Evolutionary conservation across 306 rosid genomes (phyloP).

Genomic region (Lithocarpus polystachyus): DNA sequence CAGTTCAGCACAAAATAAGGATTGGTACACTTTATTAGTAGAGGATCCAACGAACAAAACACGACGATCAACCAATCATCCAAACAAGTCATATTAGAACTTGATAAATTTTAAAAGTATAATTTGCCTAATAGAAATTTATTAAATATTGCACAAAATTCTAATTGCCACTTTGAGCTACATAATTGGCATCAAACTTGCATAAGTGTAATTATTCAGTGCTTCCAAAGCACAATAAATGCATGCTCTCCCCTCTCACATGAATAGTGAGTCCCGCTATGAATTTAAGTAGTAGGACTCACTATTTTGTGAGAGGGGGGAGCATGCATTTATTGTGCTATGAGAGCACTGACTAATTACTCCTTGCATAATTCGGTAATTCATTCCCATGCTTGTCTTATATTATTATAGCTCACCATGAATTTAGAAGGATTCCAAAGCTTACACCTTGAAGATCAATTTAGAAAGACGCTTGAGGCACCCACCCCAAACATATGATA

Average conservation of each 20-base stretch:
- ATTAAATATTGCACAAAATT: neutral
- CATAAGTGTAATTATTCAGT: too few relatives aligned
- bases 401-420: constrained; percentile 2
- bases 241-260: too few relatives aligned
- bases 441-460: neutral
- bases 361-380: neutral
- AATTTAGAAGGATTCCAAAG: constrained; percentile 1
- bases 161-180: neutral
- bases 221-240: too few relatives aligned
- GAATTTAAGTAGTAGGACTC: too few relatives aligned
- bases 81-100: neutral
- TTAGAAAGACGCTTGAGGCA: neutral
- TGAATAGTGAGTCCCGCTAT: too few relatives aligned
- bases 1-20: too few relatives aligned
- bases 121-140: neutral
- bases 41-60: too few relatives aligned
- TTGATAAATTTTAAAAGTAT: neutral
- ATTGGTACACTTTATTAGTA: neutral
- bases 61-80: too few relatives aligned
- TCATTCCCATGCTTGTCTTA: neutral
- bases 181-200: too few relatives aligned
- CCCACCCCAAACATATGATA: constrained; percentile 1
- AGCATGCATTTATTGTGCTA: too few relatives aligned
- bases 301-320: too few relatives aligned
- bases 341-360: too few relatives aligned